phyloP scores from a whole-genome alignment of 352 stramenopile species.

The Thraustochytrium sp. region DNA sequence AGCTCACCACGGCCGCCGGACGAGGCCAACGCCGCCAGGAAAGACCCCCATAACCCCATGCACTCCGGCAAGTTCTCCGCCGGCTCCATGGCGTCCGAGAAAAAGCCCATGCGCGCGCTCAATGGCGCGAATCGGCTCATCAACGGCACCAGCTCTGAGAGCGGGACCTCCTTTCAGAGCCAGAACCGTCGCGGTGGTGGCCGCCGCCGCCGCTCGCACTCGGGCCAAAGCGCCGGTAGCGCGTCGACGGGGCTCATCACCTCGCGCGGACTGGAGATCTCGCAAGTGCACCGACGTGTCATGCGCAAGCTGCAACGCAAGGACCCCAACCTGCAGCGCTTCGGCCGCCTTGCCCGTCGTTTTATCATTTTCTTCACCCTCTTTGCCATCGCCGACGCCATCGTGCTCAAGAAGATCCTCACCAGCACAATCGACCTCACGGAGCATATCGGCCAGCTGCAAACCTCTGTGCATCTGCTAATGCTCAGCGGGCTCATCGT shows the following conservation, averaged over 20 bases:
- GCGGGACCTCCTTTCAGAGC: background rate
- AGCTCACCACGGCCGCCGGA: no score
- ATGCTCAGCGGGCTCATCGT: background rate
- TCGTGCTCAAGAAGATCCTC: background rate
- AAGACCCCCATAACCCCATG: no score
- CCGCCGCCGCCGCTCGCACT: background rate
- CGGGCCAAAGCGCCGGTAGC: background rate
- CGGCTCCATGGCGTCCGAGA: background rate
- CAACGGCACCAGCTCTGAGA: no score
- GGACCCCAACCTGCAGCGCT: constrained; percentile 35
- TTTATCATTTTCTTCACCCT: constrained; percentile 37
- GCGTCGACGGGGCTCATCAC: background rate
- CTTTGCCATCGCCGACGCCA: background rate
- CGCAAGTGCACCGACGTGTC: background rate
- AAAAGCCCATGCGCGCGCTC: no score
- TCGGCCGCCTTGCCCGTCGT: background rate
- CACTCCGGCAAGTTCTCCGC: constrained; percentile 1
- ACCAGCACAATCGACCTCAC: background rate
- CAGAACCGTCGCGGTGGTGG: background rate
- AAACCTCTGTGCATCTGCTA: background rate
- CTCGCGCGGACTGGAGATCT: background rate
- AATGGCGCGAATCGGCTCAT: no score
- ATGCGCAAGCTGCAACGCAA: constrained; percentile 10
- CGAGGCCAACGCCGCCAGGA: no score
- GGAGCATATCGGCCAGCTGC: background rate